phyloP scores from a whole-genome alignment of 2,329 filamentous ascomycete genomes.

The Stagonosporopsis tanaceti region DNA sequence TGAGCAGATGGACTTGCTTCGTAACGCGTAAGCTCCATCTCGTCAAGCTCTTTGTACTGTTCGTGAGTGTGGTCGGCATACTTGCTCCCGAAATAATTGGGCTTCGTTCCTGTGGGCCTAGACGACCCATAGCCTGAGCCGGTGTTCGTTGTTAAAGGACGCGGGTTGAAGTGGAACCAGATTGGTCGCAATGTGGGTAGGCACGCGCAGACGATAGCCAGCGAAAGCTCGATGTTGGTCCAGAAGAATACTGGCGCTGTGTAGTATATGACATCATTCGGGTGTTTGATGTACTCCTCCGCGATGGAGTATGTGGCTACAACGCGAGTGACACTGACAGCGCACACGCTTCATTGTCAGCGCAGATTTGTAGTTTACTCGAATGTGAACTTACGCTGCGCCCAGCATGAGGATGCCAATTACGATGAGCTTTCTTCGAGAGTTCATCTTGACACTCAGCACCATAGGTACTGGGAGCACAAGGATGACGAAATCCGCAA shows the following conservation, averaged over 20 bases:
- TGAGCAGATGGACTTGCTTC: conserved; percentile 16
- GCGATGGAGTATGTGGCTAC: conserved; percentile 31
- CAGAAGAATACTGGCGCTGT: conserved; percentile 41
- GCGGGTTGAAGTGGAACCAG: conserved; percentile 30
- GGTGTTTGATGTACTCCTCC: conserved; percentile 29
- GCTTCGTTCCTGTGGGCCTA: conserved; percentile 21
- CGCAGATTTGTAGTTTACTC: not conserved
- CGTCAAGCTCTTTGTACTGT: conserved; percentile 32
- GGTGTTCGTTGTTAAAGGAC: conserved; percentile 14
- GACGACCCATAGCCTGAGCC: conserved; percentile 19
- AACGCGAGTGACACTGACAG: conserved; percentile 32
- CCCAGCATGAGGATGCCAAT: conserved; percentile 34
- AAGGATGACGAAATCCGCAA: conserved; percentile 34
- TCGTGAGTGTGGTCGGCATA: conserved; percentile 11
- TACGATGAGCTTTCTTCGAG: conserved; percentile 31
- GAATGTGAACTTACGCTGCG: conserved; percentile 24
- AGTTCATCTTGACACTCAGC: conserved; percentile 27
- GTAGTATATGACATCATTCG: conserved; percentile 34
- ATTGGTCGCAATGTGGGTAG: conserved; percentile 38
- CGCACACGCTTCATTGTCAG: conserved; percentile 26
- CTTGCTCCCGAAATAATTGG: conserved; percentile 20
- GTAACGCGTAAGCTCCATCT: conserved; percentile 29
- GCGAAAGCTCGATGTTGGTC: conserved; percentile 40
- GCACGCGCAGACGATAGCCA: conserved; percentile 36
- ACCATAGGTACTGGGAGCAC: conserved; percentile 38